phyloP scores from a whole-genome alignment of 2,329 filamentous ascomycete genomes.

The Hypoxylon sp. region DNA sequence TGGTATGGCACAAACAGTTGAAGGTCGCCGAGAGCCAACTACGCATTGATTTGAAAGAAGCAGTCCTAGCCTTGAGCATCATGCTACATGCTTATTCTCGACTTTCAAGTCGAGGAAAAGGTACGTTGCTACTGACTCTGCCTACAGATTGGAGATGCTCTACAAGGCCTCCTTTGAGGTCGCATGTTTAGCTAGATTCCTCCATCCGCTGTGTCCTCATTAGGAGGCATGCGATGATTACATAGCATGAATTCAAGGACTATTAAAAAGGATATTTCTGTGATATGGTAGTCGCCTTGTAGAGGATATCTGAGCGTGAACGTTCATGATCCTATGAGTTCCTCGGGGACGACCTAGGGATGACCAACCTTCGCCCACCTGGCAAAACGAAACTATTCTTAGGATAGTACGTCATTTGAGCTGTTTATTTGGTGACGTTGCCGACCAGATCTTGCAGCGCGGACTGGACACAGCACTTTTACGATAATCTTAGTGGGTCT shows the following conservation, averaged over 20 bases:
- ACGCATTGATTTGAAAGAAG: constrained; percentile 29
- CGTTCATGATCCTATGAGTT: neutral
- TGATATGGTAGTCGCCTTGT: neutral
- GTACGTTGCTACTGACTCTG: constrained; percentile 48
- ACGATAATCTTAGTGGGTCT: constrained; percentile 23
- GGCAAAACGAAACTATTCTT: constrained; percentile 31
- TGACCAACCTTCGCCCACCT: neutral
- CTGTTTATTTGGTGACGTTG: constrained; percentile 26
- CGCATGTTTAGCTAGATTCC: constrained; percentile 45
- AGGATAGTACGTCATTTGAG: constrained; percentile 27
- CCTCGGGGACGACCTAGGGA: neutral
- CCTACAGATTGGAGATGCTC: constrained; percentile 48
- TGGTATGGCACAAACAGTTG: constrained; percentile 21
- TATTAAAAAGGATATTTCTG: constrained; percentile 11
- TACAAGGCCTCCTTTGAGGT: constrained; percentile 33
- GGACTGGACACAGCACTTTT: constrained; percentile 9
- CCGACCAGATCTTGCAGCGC: constrained; percentile 16
- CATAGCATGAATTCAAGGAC: constrained; percentile 45
- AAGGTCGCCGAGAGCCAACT: constrained; percentile 10
- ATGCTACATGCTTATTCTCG: constrained; percentile 30
- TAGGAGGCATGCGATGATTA: constrained; percentile 44
- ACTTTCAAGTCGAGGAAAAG: constrained; percentile 31
- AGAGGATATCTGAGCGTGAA: neutral
- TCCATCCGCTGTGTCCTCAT: constrained; percentile 40
- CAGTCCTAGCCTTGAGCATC: constrained; percentile 31